A percentile compares a stretch with the other conserved stretches of the same genome.
Conservation (phyloP, 1,284 basidiomycete species). For the Rhodotorula sp. region DNA sequence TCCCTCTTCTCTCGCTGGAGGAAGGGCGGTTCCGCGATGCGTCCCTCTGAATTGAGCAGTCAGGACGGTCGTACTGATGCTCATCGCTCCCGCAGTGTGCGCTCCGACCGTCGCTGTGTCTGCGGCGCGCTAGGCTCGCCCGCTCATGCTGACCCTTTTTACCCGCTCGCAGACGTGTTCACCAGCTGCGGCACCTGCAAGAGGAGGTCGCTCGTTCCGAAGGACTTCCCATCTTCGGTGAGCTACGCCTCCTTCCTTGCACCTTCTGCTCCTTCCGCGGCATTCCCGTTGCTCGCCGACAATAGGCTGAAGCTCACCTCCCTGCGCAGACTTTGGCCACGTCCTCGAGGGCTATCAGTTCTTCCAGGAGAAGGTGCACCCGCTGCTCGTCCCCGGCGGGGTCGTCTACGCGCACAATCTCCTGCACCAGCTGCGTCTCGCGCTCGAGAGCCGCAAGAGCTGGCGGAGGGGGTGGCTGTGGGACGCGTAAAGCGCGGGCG, state of each 20-base stretch:
- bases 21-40: no score
- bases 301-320: no score
- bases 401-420: constrained; percentile 39
- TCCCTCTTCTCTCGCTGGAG: neutral
- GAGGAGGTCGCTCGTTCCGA: constrained; percentile 39
- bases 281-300: no score
- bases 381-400: constrained; percentile 39
- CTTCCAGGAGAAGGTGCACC: constrained; percentile 44
- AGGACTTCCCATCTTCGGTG: constrained; percentile 39
- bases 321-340: constrained; percentile 31
- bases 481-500: constrained; percentile 9
- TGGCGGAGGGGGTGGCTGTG: constrained; percentile 34
- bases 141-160: neutral
- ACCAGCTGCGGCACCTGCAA: constrained; percentile 41
- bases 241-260: neutral
- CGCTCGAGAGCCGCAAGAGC: constrained; percentile 24
- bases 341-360: constrained; percentile 40
- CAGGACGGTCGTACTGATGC: neutral
- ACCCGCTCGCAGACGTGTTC: constrained; percentile 24
- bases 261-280: neutral
- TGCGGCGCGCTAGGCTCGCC: no score
- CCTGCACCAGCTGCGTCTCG: constrained; percentile 42
- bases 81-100: constrained; percentile 10
- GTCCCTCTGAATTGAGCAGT: neutral
- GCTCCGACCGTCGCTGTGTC: neutral